These are phyloP conservation scores for Erythrophleum fordii DNA, from an alignment of 306 rosid species.

Conservation along the genomic window DNA sequence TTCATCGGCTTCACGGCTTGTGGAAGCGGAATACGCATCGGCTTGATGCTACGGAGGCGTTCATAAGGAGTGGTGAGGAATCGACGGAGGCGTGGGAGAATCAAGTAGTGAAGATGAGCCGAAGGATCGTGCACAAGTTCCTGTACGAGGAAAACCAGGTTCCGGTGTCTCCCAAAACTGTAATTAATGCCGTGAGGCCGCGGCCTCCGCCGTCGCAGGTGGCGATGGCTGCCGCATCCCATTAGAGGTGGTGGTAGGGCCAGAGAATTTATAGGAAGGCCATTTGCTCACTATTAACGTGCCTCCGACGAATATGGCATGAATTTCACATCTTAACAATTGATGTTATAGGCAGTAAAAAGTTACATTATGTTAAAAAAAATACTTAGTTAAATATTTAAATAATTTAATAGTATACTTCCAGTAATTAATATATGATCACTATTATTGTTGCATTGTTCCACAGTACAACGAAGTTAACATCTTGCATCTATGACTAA, in stretches of 20 bases:
- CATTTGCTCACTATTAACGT: too few species aligned
- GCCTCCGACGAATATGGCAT: background rate
- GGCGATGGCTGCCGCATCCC: constrained; percentile 36
- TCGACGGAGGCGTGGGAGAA: constrained; percentile 45
- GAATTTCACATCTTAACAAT: background rate
- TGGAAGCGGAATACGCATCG: constrained; percentile 50
- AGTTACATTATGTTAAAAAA: too few species aligned
- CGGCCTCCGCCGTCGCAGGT: background rate
- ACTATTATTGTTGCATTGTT: too few species aligned
- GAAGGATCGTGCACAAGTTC: constrained; percentile 40
- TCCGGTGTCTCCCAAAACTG: background rate
- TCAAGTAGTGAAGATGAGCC: constrained; percentile 28
- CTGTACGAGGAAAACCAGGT: constrained; percentile 32
- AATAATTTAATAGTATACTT: too few species aligned
- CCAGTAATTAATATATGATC: too few species aligned
- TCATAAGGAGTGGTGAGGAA: background rate
- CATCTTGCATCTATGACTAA: too few species aligned
- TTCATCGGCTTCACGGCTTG: constrained; percentile 40
- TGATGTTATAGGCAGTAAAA: background rate
- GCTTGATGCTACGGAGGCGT: constrained; percentile 47
- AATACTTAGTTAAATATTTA: too few species aligned
- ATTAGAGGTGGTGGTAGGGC: constrained; percentile 27
- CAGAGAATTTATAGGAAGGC: background rate
- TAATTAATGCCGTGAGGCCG: background rate
- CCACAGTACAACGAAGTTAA: too few species aligned